These are phyloP conservation scores for Paecilomyces dactylethromorphus DNA, from an alignment of 2,329 filamentous ascomycete species.

Conservation along the genomic window DNA sequence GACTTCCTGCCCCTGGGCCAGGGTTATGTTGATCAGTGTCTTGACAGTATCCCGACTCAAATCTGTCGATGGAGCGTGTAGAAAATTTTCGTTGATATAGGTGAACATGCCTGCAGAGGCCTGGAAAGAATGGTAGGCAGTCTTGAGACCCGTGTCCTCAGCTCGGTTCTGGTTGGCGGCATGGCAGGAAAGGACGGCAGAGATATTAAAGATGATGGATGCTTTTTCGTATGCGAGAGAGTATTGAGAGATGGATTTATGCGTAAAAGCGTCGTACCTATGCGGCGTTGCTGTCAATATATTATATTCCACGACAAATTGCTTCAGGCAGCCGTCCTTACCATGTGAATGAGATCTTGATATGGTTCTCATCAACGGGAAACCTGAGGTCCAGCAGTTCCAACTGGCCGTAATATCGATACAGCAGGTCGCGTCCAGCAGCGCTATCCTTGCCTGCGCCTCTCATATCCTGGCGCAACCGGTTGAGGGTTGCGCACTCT, in stretches of 20 bases:
- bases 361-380: conserved; percentile 96
- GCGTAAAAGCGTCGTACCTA: conserved; percentile 99
- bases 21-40: conserved; percentile 82
- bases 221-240: conserved; percentile 97
- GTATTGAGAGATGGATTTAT: conserved; percentile 94
- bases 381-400: conserved; percentile 92
- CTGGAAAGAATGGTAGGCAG: conserved; percentile 96
- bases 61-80: conserved; percentile 95
- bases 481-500: conserved; percentile 90
- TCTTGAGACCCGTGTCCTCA: conserved; percentile 89
- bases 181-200: conserved; percentile 91
- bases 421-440: conserved; percentile 84
- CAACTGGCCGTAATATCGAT: conserved; percentile 95
- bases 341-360: conserved; percentile 99
- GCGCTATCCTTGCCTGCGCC: conserved; percentile 96
- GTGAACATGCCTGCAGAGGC: conserved; percentile 99
- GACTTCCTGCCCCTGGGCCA: conserved; percentile 94
- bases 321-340: conserved; percentile 40
- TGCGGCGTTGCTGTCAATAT: background rate
- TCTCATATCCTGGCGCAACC: conserved; percentile 95
- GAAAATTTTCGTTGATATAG: conserved; percentile 99
- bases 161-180: conserved; percentile 86
- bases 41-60: conserved; percentile 93
- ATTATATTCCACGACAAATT: background rate
- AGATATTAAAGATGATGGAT: conserved; percentile 99